phyloP scores from a whole-genome alignment of 768 basidiomycete genomes.

The Cantharellus anzutake region DNA sequence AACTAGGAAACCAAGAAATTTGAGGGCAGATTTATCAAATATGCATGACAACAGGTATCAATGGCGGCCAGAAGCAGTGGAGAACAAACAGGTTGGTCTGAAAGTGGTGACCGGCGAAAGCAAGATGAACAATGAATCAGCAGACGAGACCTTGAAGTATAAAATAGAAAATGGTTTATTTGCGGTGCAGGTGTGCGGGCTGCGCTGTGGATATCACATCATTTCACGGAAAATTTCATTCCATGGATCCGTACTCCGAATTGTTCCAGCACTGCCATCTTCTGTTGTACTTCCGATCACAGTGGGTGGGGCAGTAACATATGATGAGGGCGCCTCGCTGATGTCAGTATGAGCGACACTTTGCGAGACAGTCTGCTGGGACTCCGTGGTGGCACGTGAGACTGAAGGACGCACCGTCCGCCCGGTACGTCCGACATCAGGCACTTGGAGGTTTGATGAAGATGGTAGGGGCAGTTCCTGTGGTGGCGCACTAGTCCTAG shows the following conservation, averaged over 20 bases:
- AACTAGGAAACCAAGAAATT: too few relatives aligned
- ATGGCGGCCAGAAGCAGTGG: background rate
- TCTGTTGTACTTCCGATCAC: background rate
- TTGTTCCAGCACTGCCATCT: background rate
- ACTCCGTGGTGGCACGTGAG: background rate
- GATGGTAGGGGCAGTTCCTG: background rate
- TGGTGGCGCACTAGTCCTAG: background rate
- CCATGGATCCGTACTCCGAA: background rate
- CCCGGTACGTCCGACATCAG: background rate
- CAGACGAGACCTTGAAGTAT: background rate
- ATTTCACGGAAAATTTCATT: background rate
- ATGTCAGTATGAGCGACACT: background rate
- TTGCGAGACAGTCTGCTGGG: background rate
- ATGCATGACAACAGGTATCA: background rate
- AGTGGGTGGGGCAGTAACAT: slow-evolving; percentile 1
- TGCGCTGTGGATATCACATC: background rate
- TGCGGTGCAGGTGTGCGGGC: too few relatives aligned
- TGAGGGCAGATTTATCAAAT: background rate
- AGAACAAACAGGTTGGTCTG: background rate
- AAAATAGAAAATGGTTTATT: too few relatives aligned
- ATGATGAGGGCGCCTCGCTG: slow-evolving; percentile 1
- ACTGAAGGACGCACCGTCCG: background rate
- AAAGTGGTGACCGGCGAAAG: background rate
- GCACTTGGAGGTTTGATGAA: background rate
- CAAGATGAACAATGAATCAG: background rate